A percentile compares a stretch with the other conserved stretches of the same genome.
phyloP scores from a whole-genome alignment of 1,284 basidiomycete species.

The Pterulicium gracile region DNA sequence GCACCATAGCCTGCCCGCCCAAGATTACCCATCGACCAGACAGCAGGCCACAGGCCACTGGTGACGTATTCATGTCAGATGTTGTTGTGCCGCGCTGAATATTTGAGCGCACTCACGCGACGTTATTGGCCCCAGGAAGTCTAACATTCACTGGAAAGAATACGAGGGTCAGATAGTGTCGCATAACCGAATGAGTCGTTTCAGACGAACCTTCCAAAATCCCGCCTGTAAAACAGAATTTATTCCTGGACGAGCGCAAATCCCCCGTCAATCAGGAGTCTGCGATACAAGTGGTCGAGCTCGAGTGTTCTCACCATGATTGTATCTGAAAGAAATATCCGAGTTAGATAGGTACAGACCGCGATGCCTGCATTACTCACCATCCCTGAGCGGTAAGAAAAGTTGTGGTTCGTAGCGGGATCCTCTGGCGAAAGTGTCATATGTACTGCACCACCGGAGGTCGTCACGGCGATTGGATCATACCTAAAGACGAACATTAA shows the following conservation, averaged over 20 bases:
- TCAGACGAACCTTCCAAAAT: conserved; percentile 43
- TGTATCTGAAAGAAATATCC: not conserved
- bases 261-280: not conserved
- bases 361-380: conserved; percentile 13
- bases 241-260: not conserved
- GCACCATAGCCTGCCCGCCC: conserved; percentile 68
- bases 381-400: conserved; percentile 31
- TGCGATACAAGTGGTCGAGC: too few species aligned
- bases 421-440: conserved; percentile 28
- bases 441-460: conserved; percentile 40
- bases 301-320: not conserved
- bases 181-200: too few species aligned
- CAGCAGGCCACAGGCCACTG: conserved; percentile 65
- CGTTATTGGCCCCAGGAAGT: conserved; percentile 48
- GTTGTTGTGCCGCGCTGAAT: not conserved
- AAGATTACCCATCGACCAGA: conserved; percentile 74
- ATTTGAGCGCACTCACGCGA: conserved; percentile 23
- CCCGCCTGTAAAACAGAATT: conserved; percentile 3
- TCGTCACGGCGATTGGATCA: conserved; percentile 45
- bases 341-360: not conserved
- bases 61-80: not conserved
- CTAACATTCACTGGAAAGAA: conserved; percentile 34
- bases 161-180: conserved; percentile 9
- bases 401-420: conserved; percentile 32
- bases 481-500: conserved; percentile 16